A percentile compares a stretch with the other conserved stretches of the same genome.
Evolutionary conservation across 2,329 filamentous ascomycete genomes (phyloP).

Genomic region (Cladorrhinum sp.): DNA sequence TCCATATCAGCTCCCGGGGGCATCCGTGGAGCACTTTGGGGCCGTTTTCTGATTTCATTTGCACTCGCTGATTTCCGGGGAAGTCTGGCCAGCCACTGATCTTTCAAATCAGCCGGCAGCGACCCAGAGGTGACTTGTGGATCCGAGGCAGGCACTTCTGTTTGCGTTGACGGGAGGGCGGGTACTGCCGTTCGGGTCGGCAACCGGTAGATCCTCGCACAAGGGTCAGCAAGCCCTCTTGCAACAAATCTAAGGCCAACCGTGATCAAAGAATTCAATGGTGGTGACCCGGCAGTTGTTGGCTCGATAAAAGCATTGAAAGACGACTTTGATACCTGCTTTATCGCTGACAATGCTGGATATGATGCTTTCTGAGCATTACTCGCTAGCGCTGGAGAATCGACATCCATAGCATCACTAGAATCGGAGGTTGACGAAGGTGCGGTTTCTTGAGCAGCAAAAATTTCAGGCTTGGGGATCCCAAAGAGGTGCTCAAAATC

Average conservation of each 20-base stretch:
- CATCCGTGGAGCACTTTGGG: conserved; percentile 30
- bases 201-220: conserved; percentile 83
- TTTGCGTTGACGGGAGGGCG: conserved; percentile 32
- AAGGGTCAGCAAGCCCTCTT: conserved; percentile 67
- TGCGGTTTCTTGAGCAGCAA: conserved; percentile 13
- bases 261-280: conserved; percentile 48
- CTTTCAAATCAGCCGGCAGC: conserved; percentile 53
- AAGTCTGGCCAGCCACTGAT: conserved; percentile 62
- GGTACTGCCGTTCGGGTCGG: conserved; percentile 43
- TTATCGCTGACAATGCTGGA: conserved; percentile 28
- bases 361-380: background rate
- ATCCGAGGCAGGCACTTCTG: conserved; percentile 47
- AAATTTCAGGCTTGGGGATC: conserved; percentile 23
- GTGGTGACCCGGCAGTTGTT: conserved; percentile 30
- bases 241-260: conserved; percentile 65
- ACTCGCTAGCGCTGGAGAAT: conserved; percentile 21
- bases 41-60: conserved; percentile 22
- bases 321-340: conserved; percentile 38
- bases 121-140: conserved; percentile 11
- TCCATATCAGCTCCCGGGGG: conserved; percentile 25
- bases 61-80: conserved; percentile 25
- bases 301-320: conserved; percentile 35
- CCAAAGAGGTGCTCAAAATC: conserved; percentile 73
- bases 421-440: conserved; percentile 15
- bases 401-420: conserved; percentile 25